Base-by-base conservation (phyloP, 2,329 filamentous ascomycete species). In the Aureobasidium leucospermi region DNA sequence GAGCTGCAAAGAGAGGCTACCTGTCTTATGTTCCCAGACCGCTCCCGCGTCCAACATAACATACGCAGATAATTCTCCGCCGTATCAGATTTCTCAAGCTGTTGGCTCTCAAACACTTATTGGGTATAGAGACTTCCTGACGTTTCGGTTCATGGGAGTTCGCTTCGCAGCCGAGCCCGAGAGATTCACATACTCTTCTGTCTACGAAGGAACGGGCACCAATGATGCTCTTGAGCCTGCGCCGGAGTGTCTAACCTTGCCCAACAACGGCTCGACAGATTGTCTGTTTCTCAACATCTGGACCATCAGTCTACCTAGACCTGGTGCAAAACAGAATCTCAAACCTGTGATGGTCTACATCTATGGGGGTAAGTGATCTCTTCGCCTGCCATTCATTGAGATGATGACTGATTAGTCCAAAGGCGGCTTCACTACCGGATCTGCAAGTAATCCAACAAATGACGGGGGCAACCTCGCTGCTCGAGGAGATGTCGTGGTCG, bases 381-480 rank as follows among this genome's bases (percentile, higher is more conserved):
- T 36, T 36, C 11, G 11, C 34, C 13, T 36, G 13, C 23, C 23
- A 23, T 23, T 36, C 2, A 6, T 36, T 36, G 34, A 5, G 13
- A 36, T 13, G 9, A 23, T 46, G 6, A 34, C 29, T 34, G 4
- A 51, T 16, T 7, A 15, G 2, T 74, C 77, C 48, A 76, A 76
- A 15, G 76, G 77, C 6, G 76, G 71, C 0, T 74, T 77, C 46
- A 72, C 69, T 0, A 67, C 64, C 4, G 78, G 76, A 3, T 73
- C 71, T 10, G 73, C 73, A 11, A 76, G 74, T 59, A 76, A 78
- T 59, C 66, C 74, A 6, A 76, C 75, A 13, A 76, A 73, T 15
- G 76, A 78, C 65, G 75, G 76, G 16, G 74, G 74, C 5, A 78
- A 75, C 61, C 67, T 78, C 32, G 76, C 75, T 3, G 74, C 76